Conservation (phyloP, 257 asterid species). For the Solanum dulcamara region DNA sequence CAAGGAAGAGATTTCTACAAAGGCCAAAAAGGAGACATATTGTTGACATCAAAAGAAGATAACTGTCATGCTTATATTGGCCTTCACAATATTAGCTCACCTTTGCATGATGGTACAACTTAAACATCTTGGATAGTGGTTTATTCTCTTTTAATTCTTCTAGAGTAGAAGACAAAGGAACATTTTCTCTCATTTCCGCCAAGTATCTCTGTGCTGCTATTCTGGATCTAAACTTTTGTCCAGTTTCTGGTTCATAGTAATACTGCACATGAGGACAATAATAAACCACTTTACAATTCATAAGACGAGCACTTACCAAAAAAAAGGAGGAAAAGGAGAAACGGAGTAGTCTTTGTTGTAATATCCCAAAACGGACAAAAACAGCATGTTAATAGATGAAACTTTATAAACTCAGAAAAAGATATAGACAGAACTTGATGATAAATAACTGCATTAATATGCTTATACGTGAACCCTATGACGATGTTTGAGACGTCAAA, state of each 20-base stretch:
- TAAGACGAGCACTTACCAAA: neutral
- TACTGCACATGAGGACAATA: constrained; percentile 30
- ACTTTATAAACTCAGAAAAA: neutral
- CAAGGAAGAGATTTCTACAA: constrained; percentile 18
- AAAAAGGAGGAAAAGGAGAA: neutral
- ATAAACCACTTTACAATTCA: neutral
- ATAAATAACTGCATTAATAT: neutral
- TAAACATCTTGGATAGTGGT: constrained; percentile 45
- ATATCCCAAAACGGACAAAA: neutral
- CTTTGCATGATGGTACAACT: constrained; percentile 25
- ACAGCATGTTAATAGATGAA: neutral
- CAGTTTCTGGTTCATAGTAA: constrained; percentile 72
- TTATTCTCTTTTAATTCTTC: constrained; percentile 45
- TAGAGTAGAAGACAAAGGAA: constrained; percentile 35
- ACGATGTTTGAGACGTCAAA: neutral
- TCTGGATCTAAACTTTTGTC: constrained; percentile 60
- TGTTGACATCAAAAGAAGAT: neutral
- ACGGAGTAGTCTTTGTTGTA: neutral
- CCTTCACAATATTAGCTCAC: constrained; percentile 15
- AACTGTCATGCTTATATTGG: neutral
- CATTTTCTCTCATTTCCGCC: constrained; percentile 34
- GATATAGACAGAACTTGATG: neutral
- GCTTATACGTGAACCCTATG: neutral
- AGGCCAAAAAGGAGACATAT: neutral
- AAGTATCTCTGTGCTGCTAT: constrained; percentile 44